A percentile compares a stretch with the other conserved stretches of the same genome.
Conservation (phyloP, 768 basidiomycete genomes). For the Kwoniella sp. region DNA sequence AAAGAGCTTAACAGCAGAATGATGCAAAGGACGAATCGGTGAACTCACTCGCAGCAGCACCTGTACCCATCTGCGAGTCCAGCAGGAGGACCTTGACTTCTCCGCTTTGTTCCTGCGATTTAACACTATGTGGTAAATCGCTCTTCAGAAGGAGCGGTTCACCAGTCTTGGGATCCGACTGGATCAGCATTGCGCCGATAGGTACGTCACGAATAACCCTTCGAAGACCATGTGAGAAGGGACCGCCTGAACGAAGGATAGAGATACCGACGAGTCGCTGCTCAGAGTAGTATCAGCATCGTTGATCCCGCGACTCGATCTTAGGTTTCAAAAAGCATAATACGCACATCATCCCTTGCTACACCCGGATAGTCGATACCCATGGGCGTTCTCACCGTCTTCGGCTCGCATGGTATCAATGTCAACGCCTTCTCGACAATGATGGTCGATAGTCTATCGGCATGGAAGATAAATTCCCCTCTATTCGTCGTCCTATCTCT, state of each 20-base stretch:
- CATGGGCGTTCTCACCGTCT: slow-evolving; percentile 69
- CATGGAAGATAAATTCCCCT: slow-evolving; percentile 91
- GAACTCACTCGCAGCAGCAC: slow-evolving; percentile 62
- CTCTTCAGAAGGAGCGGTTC: slow-evolving; percentile 85
- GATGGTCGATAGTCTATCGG: slow-evolving; percentile 79
- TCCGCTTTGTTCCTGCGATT: slow-evolving; percentile 66
- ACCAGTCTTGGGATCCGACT: slow-evolving; percentile 78
- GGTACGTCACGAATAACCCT: slow-evolving; percentile 83
- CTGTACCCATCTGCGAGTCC: slow-evolving; percentile 94
- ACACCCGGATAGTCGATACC: slow-evolving; percentile 65
- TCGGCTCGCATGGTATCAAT: slow-evolving; percentile 70
- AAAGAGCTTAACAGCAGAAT: neutral
- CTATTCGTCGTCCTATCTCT: slow-evolving; percentile 70
- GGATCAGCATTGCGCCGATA: slow-evolving; percentile 86
- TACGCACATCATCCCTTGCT: slow-evolving; percentile 64
- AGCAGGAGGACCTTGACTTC: slow-evolving; percentile 82
- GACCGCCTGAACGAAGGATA: slow-evolving; percentile 89
- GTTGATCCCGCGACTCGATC: neutral
- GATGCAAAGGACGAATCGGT: neutral
- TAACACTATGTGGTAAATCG: slow-evolving; percentile 74
- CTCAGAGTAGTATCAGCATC: slow-evolving; percentile 1
- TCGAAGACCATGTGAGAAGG: slow-evolving; percentile 85
- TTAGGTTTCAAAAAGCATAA: too few relatives aligned
- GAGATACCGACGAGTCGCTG: slow-evolving; percentile 84
- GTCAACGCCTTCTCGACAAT: slow-evolving; percentile 83